These are phyloP conservation scores for Mycena galopus DNA, from an alignment of 768 basidiomycete genomes.

Conservation along the genomic window DNA sequence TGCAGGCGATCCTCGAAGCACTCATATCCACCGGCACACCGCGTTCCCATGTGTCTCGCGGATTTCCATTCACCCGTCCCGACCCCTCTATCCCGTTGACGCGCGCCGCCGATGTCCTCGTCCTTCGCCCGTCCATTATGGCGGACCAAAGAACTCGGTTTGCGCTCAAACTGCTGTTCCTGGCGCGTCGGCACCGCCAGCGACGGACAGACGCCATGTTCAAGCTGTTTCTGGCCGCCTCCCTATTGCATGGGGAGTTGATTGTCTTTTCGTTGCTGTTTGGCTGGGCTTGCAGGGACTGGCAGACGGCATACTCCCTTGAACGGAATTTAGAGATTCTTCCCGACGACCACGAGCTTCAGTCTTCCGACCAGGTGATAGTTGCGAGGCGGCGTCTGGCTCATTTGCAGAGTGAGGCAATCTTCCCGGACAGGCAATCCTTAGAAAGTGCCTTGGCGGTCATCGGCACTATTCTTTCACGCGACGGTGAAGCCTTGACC, in stretches of 20 bases:
- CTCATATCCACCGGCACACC: constrained; percentile 30
- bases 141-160: constrained; percentile 57
- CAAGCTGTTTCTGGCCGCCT: constrained; percentile 69
- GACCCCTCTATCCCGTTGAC: constrained; percentile 28
- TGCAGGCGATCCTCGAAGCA: constrained; percentile 58
- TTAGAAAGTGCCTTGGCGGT: constrained; percentile 46
- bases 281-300: constrained; percentile 73
- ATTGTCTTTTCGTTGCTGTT: constrained; percentile 82
- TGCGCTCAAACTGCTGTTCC: constrained; percentile 65
- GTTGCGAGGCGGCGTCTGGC: constrained; percentile 19
- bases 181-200: constrained; percentile 67
- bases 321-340: constrained; percentile 40
- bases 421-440: constrained; percentile 33
- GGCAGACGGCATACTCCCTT: constrained; percentile 56
- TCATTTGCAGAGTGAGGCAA: constrained; percentile 32
- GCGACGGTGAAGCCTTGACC: constrained; percentile 38
- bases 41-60: constrained; percentile 31
- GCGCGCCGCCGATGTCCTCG: constrained; percentile 41
- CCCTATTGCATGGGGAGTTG: constrained; percentile 84
- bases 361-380: constrained; percentile 25
- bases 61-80: constrained; percentile 28
- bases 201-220: constrained; percentile 73
- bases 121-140: constrained; percentile 52
- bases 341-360: constrained; percentile 33
- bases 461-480: constrained; percentile 51